phyloP scores from a whole-genome alignment of 2,329 filamentous ascomycete genomes.

The Tolypocladium tropicale region DNA sequence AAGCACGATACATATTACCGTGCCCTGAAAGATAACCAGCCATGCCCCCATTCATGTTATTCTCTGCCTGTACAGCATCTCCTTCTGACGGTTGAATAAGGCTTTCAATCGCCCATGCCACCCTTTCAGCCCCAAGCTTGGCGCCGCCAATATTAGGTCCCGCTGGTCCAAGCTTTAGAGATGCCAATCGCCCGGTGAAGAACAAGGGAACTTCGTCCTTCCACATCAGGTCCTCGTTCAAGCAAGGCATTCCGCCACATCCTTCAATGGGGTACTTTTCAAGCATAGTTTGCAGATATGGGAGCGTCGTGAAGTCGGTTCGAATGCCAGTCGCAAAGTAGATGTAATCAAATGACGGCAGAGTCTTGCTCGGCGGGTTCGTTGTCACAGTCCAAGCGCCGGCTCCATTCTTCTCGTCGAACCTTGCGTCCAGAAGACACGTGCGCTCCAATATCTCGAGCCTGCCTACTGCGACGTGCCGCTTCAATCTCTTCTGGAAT shows the following conservation, averaged over 20 bases:
- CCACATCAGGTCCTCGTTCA: constrained; percentile 73
- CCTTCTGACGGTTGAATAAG: constrained; percentile 18
- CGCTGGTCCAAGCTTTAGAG: constrained; percentile 58
- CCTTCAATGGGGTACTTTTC: constrained; percentile 49
- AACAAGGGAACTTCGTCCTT: constrained; percentile 62
- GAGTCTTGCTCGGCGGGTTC: constrained; percentile 35
- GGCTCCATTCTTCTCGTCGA: constrained; percentile 29
- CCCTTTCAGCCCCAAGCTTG: constrained; percentile 60
- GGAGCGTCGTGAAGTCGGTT: constrained; percentile 49
- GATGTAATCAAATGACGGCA: constrained; percentile 56
- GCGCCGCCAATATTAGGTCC: constrained; percentile 67
- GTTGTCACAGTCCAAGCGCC: constrained; percentile 34
- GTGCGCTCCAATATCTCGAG: constrained; percentile 50
- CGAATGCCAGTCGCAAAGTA: constrained; percentile 68
- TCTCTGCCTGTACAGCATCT: constrained; percentile 1
- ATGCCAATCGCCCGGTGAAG: constrained; percentile 57
- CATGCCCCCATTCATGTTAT: constrained; percentile 6
- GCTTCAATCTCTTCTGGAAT: constrained; percentile 56
- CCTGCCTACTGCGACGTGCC: constrained; percentile 40
- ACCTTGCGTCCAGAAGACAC: constrained; percentile 38
- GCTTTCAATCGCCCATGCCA: constrained; percentile 61
- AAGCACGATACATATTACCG: constrained; percentile 23
- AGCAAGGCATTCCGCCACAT: constrained; percentile 57
- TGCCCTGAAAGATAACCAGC: constrained; percentile 23
- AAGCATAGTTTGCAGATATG: constrained; percentile 50